Percentiles rank a stretch among this genome's conserved stretches.
Conservation (phyloP, 176 grass and related monocot species). For the Pharus latifolius region DNA sequence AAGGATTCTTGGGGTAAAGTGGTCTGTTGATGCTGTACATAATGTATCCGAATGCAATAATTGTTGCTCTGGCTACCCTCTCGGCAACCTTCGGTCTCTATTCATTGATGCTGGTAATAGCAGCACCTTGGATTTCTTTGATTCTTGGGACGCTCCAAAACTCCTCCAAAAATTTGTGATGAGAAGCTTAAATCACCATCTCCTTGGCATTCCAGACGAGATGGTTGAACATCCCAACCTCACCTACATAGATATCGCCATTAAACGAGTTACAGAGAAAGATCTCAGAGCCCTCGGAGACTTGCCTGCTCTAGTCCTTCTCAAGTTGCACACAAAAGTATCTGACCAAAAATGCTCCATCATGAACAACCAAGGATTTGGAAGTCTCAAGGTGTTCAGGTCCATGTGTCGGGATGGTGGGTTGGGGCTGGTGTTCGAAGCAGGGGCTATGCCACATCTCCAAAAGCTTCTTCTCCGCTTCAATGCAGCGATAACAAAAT, state of each 20-base stretch:
- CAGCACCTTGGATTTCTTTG: neutral
- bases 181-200: neutral
- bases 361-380: neutral
- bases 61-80: no score
- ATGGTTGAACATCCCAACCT: no score
- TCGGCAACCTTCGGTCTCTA: constrained; percentile 6
- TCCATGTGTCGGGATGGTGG: neutral
- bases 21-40: no score
- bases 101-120: neutral
- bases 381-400: neutral
- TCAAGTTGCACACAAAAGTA: neutral
- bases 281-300: neutral
- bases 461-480: neutral
- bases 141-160: neutral
- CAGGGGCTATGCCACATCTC: constrained; percentile 6
- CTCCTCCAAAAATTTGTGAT: neutral
- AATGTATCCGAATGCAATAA: no score
- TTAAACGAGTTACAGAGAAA: neutral
- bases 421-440: neutral
- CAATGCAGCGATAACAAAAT: neutral
- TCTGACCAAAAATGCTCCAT: neutral
- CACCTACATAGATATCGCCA: no score
- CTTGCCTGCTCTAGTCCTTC: neutral
- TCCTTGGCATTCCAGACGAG: no score
- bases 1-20: constrained; percentile 9